phyloP scores from a whole-genome alignment of 345 rosid species.

The Populus simonii region DNA sequence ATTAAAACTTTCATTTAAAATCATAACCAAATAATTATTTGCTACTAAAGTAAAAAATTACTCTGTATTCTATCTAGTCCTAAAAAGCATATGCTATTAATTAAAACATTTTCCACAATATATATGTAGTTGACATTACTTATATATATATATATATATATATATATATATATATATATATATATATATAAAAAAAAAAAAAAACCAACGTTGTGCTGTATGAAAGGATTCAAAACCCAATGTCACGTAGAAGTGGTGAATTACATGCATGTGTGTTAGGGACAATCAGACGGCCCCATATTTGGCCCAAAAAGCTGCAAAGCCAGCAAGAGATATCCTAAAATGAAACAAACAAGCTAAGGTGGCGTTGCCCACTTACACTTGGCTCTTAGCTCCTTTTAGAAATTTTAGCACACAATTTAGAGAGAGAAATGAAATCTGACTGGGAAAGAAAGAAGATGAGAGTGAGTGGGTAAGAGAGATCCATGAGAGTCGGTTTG shows the following conservation, averaged over 20 bases:
- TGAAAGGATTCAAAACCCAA: background rate
- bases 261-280: conserved; percentile 15
- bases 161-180: no score
- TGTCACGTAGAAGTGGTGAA: background rate
- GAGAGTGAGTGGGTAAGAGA: conserved; percentile 14
- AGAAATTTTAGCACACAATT: background rate
- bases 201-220: no score
- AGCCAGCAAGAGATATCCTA: conserved; percentile 5
- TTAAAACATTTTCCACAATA: no score
- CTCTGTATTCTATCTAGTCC: no score
- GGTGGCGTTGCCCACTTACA: background rate
- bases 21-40: no score
- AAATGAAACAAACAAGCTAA: background rate
- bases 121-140: no score
- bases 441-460: background rate
- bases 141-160: no score
- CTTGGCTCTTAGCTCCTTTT: conserved; percentile 15
- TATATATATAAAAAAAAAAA: no score
- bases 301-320: conserved; percentile 5
- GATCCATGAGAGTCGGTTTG: conserved; percentile 28
- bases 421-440: conserved; percentile 1
- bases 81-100: no score
- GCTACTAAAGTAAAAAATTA: no score
- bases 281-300: conserved; percentile 6
- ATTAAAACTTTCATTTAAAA: no score